Evolutionary conservation across 768 basidiomycete species (phyloP).

Genomic region (Hortiboletus flavorubellus): DNA sequence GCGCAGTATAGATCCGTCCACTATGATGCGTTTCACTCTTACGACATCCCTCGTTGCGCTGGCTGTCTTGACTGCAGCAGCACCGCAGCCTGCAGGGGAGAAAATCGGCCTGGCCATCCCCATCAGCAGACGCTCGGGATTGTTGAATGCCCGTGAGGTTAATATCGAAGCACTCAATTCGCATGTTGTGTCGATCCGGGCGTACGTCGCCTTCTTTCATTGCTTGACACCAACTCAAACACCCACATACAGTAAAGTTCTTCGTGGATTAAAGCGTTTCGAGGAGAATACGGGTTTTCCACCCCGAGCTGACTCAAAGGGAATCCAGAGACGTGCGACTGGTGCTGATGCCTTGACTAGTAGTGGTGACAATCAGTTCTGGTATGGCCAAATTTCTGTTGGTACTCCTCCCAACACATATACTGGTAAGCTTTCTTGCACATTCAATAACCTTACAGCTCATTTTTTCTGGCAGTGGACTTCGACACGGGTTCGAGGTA

Average conservation of each 20-base stretch:
- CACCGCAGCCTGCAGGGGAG: background rate
- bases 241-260: background rate
- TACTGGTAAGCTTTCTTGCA: background rate
- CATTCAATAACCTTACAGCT: background rate
- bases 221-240: background rate
- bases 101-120: background rate
- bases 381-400: conserved; percentile 12
- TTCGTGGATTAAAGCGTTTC: background rate
- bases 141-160: conserved; percentile 1
- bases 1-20: too few species aligned
- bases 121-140: conserved; percentile 5
- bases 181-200: conserved; percentile 1
- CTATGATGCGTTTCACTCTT: conserved; percentile 7
- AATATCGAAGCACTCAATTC: background rate
- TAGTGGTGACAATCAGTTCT: background rate
- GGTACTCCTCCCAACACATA: conserved; percentile 5
- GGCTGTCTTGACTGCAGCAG: conserved; percentile 3
- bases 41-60: background rate
- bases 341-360: background rate
- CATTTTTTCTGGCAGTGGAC: conserved; percentile 7
- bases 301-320: background rate
- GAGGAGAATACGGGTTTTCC: background rate
- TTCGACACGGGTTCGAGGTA: conserved; percentile 29
- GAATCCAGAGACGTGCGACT: background rate
- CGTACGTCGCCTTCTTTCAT: background rate